Base-by-base conservation (phyloP, 1,284 basidiomycete species). In the Rhodofomes roseus region DNA sequence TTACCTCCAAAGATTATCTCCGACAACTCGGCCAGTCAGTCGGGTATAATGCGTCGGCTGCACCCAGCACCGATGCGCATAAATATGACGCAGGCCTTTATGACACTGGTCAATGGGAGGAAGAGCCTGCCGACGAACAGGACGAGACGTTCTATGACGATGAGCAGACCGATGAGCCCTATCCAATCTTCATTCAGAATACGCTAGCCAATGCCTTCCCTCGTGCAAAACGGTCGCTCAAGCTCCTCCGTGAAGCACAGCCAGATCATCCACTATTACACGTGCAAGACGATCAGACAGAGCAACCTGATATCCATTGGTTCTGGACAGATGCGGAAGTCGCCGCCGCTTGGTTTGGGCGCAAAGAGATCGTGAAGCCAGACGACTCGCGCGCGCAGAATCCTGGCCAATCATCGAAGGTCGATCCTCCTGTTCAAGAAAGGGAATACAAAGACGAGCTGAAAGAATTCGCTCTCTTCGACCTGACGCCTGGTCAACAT, bases 221-320 rank as follows among this genome's bases (percentile, higher is more conserved):
- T 6, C 79, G 81, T 7, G 89, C 90, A 0, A 82, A 81, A 62
- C 84, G 82, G 63, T 92, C 90, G 0, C 72, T 93, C 7, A 76
- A 79, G 29, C 74, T 93, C 3, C 76, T 92, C 0, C 78, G 77
- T 53, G 77, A 80, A 22, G 87, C 90, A 5, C 75, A 82, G 60
- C 83, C 87, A 34, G 31, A 34, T 11, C 31, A 34, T 34, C 31
- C 31, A 34, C 11, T 34, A 11, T 11, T 34, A 11, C 31, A 34
- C 31, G 31, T 4, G 31, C 11, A 34, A 5, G 5, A 11, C 31
- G 31, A 34, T n/a, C n/a, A n/a, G n/a, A n/a, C 63, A 70, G 11
- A 55, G 60, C 25, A 46, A 63, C 68, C 65, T 25, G 70, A 70
- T n/a, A 75, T 89, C 1, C 67, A 70, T 3, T 92, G 90, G 90